phyloP scores from a whole-genome alignment of 768 basidiomycete genomes.

The Candolleomyces eurysporus region DNA sequence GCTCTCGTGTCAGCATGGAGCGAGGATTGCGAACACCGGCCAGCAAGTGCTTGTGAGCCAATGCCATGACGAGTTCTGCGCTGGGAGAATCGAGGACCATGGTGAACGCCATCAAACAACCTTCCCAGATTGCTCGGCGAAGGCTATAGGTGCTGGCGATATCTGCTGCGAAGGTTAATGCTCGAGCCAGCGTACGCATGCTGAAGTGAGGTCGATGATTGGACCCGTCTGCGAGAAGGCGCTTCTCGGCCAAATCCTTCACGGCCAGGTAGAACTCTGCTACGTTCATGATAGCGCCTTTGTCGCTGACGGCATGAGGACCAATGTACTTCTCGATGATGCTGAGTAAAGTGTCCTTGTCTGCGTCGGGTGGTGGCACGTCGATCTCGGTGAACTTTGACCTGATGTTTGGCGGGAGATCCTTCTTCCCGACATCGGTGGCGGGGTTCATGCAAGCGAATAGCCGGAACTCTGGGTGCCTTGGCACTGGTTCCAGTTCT shows the following conservation, averaged over 20 bases:
- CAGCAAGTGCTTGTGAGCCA: constrained; percentile 79
- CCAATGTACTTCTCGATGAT: constrained; percentile 92
- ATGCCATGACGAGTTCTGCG: constrained; percentile 56
- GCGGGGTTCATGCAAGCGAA: constrained; percentile 99
- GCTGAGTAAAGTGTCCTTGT: constrained; percentile 82
- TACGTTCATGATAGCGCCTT: constrained; percentile 82
- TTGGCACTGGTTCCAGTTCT: constrained; percentile 81
- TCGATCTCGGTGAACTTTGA: constrained; percentile 94
- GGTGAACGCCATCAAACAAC: constrained; percentile 96
- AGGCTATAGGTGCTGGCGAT: constrained; percentile 74
- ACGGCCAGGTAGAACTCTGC: constrained; percentile 87
- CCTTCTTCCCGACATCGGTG: constrained; percentile 97
- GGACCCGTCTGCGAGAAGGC: constrained; percentile 88
- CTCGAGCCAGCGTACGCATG: constrained; percentile 92
- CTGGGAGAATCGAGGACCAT: constrained; percentile 86
- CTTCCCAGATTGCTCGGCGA: constrained; percentile 90
- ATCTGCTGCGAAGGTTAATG: constrained; percentile 86
- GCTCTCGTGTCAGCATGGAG: constrained; percentile 74
- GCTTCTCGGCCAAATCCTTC: constrained; percentile 68
- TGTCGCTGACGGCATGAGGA: constrained; percentile 77
- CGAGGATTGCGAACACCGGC: constrained; percentile 75
- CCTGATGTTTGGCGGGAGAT: constrained; percentile 87
- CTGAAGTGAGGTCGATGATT: constrained; percentile 94
- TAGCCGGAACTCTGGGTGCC: constrained; percentile 93
- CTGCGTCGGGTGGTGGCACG: constrained; percentile 90